phyloP scores from a whole-genome alignment of 495 filamentous ascomycete species.

The Arthonia radiata region DNA sequence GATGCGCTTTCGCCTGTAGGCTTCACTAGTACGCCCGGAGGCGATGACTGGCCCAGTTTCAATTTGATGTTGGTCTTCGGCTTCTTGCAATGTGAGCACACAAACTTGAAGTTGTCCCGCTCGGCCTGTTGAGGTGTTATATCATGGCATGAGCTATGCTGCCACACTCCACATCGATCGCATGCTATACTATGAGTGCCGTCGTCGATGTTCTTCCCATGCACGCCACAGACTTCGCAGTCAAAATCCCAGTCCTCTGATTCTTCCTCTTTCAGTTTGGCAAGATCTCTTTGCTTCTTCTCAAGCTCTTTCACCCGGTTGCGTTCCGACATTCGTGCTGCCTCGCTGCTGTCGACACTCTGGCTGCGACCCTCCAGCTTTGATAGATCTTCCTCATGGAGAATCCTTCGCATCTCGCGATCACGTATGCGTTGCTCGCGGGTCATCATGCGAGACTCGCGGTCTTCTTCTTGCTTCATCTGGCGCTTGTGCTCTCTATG shows the following conservation, averaged over 20 bases:
- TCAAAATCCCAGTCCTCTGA: constrained; percentile 92
- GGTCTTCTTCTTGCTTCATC: constrained; percentile 41
- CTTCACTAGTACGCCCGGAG: no score
- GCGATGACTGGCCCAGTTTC: constrained; percentile 26
- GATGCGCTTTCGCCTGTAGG: no score
- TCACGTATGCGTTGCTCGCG: constrained; percentile 65
- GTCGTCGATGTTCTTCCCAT: constrained; percentile 74
- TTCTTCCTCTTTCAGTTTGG: constrained; percentile 40
- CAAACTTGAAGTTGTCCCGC: constrained; percentile 65
- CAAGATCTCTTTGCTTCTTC: constrained; percentile 44
- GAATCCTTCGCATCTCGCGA: constrained; percentile 50
- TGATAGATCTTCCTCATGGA: constrained; percentile 63
- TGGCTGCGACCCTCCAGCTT: constrained; percentile 55
- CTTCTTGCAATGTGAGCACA: constrained; percentile 52
- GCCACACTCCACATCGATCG: constrained; percentile 87
- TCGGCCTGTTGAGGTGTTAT: constrained; percentile 57
- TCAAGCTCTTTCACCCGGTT: constrained; percentile 57
- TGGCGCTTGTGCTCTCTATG: constrained; percentile 43
- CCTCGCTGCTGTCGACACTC: constrained; percentile 31
- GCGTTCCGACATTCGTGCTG: constrained; percentile 51
- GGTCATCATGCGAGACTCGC: constrained; percentile 59
- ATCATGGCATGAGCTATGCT: constrained; percentile 75
- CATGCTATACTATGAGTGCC: constrained; percentile 87
- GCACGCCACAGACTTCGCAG: constrained; percentile 61
- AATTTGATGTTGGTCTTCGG: constrained; percentile 51